Evolutionary conservation across 2,329 filamentous ascomycete genomes (phyloP).

Genomic region (Lachnellula occidentalis): DNA sequence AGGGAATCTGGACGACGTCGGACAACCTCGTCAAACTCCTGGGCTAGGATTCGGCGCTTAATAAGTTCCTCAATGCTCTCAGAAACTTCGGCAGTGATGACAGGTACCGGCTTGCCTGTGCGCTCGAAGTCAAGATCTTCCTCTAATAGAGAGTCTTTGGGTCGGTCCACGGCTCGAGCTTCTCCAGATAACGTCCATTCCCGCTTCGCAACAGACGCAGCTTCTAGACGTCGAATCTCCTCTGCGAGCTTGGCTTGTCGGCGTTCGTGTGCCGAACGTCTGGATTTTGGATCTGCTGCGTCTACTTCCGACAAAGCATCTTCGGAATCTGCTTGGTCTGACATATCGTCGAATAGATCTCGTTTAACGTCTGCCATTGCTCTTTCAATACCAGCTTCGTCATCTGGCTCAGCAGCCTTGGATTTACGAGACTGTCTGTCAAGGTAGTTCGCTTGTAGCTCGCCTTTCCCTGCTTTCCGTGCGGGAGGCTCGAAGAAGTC

Average conservation of each 20-base stretch:
- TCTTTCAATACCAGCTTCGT: constrained; percentile 66
- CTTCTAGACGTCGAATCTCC: constrained; percentile 87
- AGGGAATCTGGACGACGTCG: constrained; percentile 73
- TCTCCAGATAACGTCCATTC: constrained; percentile 90
- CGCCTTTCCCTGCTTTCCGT: constrained; percentile 57
- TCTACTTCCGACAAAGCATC: constrained; percentile 61
- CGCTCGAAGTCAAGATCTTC: constrained; percentile 95
- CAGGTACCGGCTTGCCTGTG: constrained; percentile 86
- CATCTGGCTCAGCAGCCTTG: constrained; percentile 36
- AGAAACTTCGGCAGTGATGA: constrained; percentile 85
- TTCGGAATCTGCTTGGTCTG: constrained; percentile 59
- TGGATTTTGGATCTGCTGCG: constrained; percentile 64
- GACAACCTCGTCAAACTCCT: constrained; percentile 88
- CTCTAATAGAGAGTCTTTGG: constrained; percentile 86
- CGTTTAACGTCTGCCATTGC: constrained; percentile 83
- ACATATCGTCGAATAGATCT: constrained; percentile 80
- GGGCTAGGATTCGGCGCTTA: constrained; percentile 83
- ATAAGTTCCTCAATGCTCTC: constrained; percentile 91
- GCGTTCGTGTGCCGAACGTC: constrained; percentile 79
- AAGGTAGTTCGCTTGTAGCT: constrained; percentile 36
- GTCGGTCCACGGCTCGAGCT: constrained; percentile 74
- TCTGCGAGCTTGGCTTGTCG: constrained; percentile 79
- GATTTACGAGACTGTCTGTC: constrained; percentile 37
- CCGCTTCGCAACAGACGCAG: constrained; percentile 80
- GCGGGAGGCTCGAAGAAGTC: constrained; percentile 90